These are phyloP conservation scores for Sclerotinia trifoliorum DNA, from an alignment of 2,329 filamentous ascomycete species.

Conservation along the genomic window DNA sequence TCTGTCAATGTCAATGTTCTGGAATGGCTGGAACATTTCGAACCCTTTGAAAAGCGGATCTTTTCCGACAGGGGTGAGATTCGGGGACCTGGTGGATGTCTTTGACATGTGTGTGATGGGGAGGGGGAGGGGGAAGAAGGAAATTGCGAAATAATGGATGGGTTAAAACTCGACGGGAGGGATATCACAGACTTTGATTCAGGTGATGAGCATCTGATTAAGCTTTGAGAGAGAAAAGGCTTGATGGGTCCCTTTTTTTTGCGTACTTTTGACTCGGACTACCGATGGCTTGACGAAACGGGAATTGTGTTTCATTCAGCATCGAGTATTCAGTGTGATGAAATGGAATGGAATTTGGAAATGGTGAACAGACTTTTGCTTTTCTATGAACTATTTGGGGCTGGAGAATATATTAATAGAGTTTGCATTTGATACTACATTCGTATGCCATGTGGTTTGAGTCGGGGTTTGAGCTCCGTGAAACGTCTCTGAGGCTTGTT, in stretches of 20 bases:
- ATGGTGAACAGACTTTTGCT: too few relatives aligned
- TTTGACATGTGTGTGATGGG: neutral
- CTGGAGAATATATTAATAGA: neutral
- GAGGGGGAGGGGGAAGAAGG: neutral
- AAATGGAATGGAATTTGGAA: too few relatives aligned
- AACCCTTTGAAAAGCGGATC: too few relatives aligned
- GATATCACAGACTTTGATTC: neutral
- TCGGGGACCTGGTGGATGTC: neutral
- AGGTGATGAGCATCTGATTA: neutral
- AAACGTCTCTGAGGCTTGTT: neutral
- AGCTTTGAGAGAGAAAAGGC: neutral
- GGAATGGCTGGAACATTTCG: too few relatives aligned
- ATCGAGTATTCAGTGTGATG: too few relatives aligned
- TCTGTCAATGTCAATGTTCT: too few relatives aligned
- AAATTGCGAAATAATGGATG: neutral
- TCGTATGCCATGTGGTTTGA: neutral
- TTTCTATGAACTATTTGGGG: neutral
- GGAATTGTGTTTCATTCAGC: neutral
- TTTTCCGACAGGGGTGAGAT: too few relatives aligned
- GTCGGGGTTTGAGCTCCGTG: neutral
- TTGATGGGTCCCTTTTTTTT: neutral
- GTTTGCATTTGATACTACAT: too few relatives aligned
- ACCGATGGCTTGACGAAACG: neutral
- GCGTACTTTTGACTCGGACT: too few relatives aligned
- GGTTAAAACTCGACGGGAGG: neutral